Base-by-base conservation (phyloP, 2,329 filamentous ascomycete species). In the Cordyceps militaris region DNA sequence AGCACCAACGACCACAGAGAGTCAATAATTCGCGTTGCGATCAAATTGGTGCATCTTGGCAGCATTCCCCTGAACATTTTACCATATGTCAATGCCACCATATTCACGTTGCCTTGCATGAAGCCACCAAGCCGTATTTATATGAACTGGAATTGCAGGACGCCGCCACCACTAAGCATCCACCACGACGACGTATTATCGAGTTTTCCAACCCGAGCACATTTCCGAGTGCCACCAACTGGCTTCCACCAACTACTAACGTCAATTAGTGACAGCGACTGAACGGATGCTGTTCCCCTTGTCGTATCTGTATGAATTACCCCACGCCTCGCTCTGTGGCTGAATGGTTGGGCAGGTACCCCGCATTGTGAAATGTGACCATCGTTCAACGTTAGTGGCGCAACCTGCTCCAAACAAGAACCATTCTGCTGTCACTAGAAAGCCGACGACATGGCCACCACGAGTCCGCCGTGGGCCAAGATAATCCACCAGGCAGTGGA, bases 81-180 rank as follows among this genome's bases (percentile, higher is more conserved):
- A 8, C 16, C 4, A 24, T 28, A 28, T 55, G 32, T 32, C 32
- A 2, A 30, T n/a, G 19, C n/a, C 6, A 32, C 16, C n/a, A 24
- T 14, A 16, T n/a, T 34, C 24, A 56, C 44, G 44, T 56, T 56
- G 40, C 52, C 42, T 55, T 55, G 44, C 44, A 56, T 42, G 19
- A 49, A 49, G 43, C 42, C 54, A 47, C 32, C 8, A 4, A 49
- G 19, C 24, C 19, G 42, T 23, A 21, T 19, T 32, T n/a, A 14
- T 30, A 7, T 42, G 4, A 5, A 21, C 1, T 40, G 14, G 7
- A 54, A 54, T 46, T 44, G 9, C 51, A 34, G 42, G 30, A 28
- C 13, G 21, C 13, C 8, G 26, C 51, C 32, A 34, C n/a, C n/a
- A n/a, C n/a, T n/a, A n/a, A n/a, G n/a, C n/a, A n/a, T n/a, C n/a